Evolutionary conservation across 2,329 filamentous ascomycete genomes (phyloP).

Genomic region (Alternaria gansuensis): DNA sequence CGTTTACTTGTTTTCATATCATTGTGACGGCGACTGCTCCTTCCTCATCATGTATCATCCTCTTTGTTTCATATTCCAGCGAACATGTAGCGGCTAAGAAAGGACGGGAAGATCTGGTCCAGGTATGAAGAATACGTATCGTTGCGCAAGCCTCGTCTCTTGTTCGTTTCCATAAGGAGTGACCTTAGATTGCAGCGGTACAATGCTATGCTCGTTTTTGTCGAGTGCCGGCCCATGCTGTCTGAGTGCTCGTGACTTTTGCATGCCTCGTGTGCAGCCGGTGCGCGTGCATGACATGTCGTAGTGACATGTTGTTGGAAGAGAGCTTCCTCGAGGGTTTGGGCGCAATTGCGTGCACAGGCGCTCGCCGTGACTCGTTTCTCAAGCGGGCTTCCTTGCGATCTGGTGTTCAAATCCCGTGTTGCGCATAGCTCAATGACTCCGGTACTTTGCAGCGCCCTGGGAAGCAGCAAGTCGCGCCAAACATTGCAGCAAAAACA

Average conservation of each 20-base stretch:
- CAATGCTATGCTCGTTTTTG: conserved; percentile 16
- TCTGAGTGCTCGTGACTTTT: conserved; percentile 22
- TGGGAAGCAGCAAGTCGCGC: background rate
- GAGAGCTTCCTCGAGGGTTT: background rate
- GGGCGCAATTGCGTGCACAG: conserved; percentile 14
- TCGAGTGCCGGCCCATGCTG: conserved; percentile 10
- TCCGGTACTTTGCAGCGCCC: conserved; percentile 1
- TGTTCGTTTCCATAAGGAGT: conserved; percentile 15
- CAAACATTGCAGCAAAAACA: conserved; percentile 5
- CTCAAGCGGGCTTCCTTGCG: background rate
- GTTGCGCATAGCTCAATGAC: conserved; percentile 8
- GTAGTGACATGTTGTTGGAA: background rate
- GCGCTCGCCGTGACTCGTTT: background rate
- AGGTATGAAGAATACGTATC: conserved; percentile 11
- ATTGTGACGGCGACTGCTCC: conserved; percentile 35
- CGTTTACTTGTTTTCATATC: conserved; percentile 36
- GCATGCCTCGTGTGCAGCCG: background rate
- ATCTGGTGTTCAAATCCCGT: background rate
- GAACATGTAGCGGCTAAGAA: conserved; percentile 17
- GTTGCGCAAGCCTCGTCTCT: conserved; percentile 11
- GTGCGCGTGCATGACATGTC: conserved; percentile 1
- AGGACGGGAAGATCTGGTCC: conserved; percentile 12
- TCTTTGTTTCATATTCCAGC: conserved; percentile 25
- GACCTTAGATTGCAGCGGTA: conserved; percentile 13
- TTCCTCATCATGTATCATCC: conserved; percentile 28